Percentiles rank a stretch among this genome's conserved stretches.
Evolutionary conservation across 129 eudicot genomes (phyloP).

Genomic region (Arctium minus): DNA sequence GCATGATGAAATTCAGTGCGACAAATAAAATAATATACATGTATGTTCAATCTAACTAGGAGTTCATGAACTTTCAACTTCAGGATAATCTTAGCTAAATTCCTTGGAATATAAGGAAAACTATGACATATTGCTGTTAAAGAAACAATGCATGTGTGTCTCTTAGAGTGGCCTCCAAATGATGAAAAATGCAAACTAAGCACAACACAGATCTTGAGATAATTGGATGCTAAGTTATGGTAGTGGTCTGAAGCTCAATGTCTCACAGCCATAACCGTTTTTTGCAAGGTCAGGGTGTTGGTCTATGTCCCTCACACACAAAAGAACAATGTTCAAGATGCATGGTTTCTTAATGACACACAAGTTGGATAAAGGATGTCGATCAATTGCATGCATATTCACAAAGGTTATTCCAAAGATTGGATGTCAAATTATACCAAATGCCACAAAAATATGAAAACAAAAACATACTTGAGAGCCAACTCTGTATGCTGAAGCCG

Average conservation of each 20-base stretch:
- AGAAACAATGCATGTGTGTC: background rate
- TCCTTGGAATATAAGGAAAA: background rate
- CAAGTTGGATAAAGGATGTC: background rate
- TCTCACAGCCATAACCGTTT: background rate
- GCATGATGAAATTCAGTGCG: background rate
- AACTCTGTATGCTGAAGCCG: conserved; percentile 97
- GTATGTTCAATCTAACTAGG: background rate
- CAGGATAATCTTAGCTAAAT: background rate
- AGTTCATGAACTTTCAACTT: background rate
- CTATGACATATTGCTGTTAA: background rate
- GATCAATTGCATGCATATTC: background rate
- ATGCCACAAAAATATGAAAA: background rate
- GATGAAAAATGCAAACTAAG: background rate
- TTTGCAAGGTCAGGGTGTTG: background rate
- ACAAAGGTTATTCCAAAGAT: background rate
- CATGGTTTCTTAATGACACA: background rate
- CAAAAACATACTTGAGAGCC: conserved; percentile 82
- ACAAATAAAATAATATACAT: background rate
- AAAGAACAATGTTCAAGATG: background rate
- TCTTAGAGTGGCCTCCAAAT: background rate
- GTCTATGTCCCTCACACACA: background rate
- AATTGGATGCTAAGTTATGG: background rate
- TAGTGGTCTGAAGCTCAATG: background rate
- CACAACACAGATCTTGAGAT: background rate
- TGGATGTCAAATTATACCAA: conserved; percentile 4